Percentiles rank a stretch among this genome's conserved stretches.
Conservation (phyloP, 169 alveolate genomes). For the Eimeria acervulina region DNA sequence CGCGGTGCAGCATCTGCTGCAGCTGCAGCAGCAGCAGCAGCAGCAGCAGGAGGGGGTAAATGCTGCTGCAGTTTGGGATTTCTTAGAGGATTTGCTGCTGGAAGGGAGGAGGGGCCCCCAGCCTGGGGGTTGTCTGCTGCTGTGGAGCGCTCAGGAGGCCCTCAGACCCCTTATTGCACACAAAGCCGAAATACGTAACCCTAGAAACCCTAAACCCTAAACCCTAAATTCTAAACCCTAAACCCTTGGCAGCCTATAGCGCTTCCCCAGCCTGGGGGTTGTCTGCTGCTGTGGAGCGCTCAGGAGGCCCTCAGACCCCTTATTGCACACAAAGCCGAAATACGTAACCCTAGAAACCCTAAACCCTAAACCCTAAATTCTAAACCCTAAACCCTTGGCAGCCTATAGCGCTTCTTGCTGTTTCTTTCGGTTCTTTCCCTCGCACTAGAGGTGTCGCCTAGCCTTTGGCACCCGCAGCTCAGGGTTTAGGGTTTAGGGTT, state of each 20-base stretch:
- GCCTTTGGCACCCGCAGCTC: not conserved
- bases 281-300: slow-evolving; percentile 1
- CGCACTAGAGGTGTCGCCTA: not conserved
- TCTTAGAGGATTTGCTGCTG: not conserved
- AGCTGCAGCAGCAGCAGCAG: slow-evolving; percentile 19
- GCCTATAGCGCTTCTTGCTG: not conserved
- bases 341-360: slow-evolving; percentile 14
- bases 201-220: slow-evolving; percentile 37
- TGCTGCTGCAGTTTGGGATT: slow-evolving; percentile 7
- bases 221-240: slow-evolving; percentile 39
- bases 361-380: slow-evolving; percentile 53
- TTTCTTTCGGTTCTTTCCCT: no score
- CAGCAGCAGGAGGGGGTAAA: not conserved
- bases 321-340: not conserved
- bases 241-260: not conserved
- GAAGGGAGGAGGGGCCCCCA: not conserved
- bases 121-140: not conserved
- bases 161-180: slow-evolving; percentile 35
- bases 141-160: slow-evolving; percentile 34
- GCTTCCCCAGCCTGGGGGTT: not conserved
- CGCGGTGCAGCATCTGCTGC: slow-evolving; percentile 2
- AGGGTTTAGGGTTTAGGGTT: slow-evolving; percentile 34
- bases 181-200: not conserved
- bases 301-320: slow-evolving; percentile 60
- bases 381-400: slow-evolving; percentile 5